Evolutionary conservation across 148 eudicot species (phyloP).

Genomic region (Selenicereus undatus): DNA sequence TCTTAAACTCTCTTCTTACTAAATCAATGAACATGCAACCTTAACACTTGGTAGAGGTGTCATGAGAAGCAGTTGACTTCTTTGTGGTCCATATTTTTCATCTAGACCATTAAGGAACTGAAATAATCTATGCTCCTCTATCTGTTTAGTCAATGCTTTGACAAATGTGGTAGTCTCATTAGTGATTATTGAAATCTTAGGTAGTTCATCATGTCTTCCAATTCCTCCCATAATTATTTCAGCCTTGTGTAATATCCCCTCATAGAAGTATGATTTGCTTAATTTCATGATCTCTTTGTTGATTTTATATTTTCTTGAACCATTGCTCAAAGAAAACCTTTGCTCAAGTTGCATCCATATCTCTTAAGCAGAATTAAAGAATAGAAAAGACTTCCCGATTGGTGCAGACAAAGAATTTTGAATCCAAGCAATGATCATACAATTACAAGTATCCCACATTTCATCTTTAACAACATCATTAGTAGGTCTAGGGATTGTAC

Average conservation of each 20-base stretch:
- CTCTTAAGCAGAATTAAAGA: not conserved
- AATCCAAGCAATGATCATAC: no score
- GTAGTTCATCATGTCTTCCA: not conserved
- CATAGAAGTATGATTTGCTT: not conserved
- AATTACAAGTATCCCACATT: no score
- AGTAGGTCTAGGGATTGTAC: no score
- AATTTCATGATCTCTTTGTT: not conserved
- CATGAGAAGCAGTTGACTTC: no score
- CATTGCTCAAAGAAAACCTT: not conserved
- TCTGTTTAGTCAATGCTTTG: not conserved
- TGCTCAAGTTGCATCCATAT: not conserved
- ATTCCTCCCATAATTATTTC: not conserved
- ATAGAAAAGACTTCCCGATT: not conserved
- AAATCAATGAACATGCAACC: not conserved
- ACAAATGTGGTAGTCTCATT: not conserved
- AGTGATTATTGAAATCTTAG: not conserved
- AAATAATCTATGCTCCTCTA: not conserved
- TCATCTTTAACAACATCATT: no score
- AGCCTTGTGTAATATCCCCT: not conserved
- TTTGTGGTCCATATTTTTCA: no score
- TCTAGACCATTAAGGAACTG: no score
- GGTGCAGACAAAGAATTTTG: not conserved
- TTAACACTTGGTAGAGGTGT: not conserved
- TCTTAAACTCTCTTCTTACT: not conserved
- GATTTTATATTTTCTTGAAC: not conserved